Evolutionary conservation across 2,329 filamentous ascomycete genomes (phyloP), one percentile per base, ranked within the genome.

Genomic region (Ophiocordyceps sinensis): DNA sequence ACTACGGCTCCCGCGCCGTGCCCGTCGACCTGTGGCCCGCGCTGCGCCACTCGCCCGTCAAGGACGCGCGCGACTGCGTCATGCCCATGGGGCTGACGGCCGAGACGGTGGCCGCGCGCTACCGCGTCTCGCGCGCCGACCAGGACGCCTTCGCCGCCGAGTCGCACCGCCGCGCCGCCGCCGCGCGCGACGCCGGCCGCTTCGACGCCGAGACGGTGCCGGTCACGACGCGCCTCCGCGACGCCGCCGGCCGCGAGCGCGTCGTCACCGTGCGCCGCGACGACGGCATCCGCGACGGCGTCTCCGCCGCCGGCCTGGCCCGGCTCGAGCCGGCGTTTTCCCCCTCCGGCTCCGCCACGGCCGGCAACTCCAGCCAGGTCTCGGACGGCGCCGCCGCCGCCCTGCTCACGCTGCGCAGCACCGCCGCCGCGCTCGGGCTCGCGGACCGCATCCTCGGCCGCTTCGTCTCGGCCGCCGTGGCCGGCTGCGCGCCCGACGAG

Each of bases 71-170:
- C 35, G 88, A 94, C 58, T 94, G 88, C 58, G 77, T 95, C 57
- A 93, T 94, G 88, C 77, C 80, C 50, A 95, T 95, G 88, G 88
- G 88, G 0, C 63, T 89, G 44, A 95, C 88, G 12, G 80, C 78
- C 5, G 88, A 95, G 68, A 94, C 94, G 52, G 86, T 95, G 0
- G 85, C 88, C 0, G 64, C 69, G 51, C 66, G 87, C 37, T 93
- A 94, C 55, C 74, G 74, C 10, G 75, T 95, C 21, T 72, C 64
- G 5, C 66, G 88, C 21, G 70, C 67, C 2, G 86, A 93, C 46
- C 87, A 94, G 64, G 88, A 95, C 55, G 79, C 70, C 2, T 86
- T 94, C 49, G 86, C 88, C 0, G 80, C 78, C 3, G 66, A 75
- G 49, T 84, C 77, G 17, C 88, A 95, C 58, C 64, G 64, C 39